phyloP scores from a whole-genome alignment of 345 rosid species.

The Passiflora organensis region DNA sequence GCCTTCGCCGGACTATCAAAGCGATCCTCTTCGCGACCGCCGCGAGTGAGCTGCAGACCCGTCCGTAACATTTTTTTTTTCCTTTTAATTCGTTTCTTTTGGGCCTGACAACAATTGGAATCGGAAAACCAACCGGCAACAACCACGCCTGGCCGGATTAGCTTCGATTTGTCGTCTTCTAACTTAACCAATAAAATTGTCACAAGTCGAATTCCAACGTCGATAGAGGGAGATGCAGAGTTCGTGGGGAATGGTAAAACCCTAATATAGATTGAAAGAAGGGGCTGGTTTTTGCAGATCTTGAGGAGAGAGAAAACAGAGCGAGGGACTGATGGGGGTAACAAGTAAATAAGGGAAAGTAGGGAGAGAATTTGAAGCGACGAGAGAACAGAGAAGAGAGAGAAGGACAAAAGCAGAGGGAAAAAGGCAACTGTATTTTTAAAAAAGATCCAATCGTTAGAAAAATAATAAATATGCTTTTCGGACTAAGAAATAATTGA shows the following conservation, averaged over 20 bases:
- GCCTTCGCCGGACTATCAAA: slow-evolving; percentile 34
- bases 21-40: slow-evolving; percentile 43
- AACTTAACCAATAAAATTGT: not conserved
- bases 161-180: no score
- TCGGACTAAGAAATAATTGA: no score
- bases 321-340: slow-evolving; percentile 10
- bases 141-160: no score
- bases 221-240: slow-evolving; percentile 1
- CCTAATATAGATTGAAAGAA: not conserved
- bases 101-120: no score
- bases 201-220: slow-evolving; percentile 6
- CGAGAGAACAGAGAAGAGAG: not conserved
- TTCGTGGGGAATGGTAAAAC: slow-evolving; percentile 2
- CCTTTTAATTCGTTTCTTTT: no score
- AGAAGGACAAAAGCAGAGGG: not conserved
- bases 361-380: not conserved
- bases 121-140: no score
- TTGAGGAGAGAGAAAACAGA: not conserved
- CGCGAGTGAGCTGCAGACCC: slow-evolving; percentile 41
- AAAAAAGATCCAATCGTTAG: not conserved
- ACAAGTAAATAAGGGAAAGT: slow-evolving; percentile 11
- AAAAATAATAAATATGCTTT: not conserved
- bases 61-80: slow-evolving; percentile 38
- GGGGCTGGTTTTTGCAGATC: not conserved
- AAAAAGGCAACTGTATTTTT: not conserved